These are phyloP conservation scores for Coprinopsis strossmayeri DNA, from an alignment of 768 basidiomycete species.

Conservation along the genomic window DNA sequence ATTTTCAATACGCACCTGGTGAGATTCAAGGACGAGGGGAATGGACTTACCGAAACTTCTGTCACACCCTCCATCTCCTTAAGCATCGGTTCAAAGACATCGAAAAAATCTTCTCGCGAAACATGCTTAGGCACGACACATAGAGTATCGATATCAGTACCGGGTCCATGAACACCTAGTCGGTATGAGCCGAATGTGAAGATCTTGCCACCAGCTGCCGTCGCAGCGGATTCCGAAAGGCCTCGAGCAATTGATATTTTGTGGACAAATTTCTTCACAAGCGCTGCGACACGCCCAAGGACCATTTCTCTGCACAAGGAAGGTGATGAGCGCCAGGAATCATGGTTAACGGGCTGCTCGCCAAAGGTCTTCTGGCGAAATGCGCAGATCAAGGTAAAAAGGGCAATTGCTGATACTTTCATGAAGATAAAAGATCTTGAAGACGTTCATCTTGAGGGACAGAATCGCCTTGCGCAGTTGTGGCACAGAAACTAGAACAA, in stretches of 20 bases:
- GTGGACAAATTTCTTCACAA: slow-evolving; percentile 92
- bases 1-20: slow-evolving; percentile 5
- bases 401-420: no score
- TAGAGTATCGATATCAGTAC: slow-evolving; percentile 96
- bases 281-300: slow-evolving; percentile 78
- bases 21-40: background rate
- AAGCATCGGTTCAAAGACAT: slow-evolving; percentile 85
- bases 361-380: no score
- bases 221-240: slow-evolving; percentile 82
- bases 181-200: slow-evolving; percentile 99
- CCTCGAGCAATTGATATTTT: slow-evolving; percentile 73
- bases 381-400: no score
- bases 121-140: slow-evolving; percentile 97
- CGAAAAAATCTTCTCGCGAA: slow-evolving; percentile 93
- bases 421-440: no score
- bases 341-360: no score
- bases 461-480: slow-evolving; percentile 4
- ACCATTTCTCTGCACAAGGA: slow-evolving; percentile 72
- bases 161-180: slow-evolving; percentile 93
- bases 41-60: slow-evolving; percentile 76
- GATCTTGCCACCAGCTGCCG: slow-evolving; percentile 93
- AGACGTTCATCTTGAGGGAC: background rate
- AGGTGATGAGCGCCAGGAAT: no score
- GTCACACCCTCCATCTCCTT: slow-evolving; percentile 74
- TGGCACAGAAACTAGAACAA: slow-evolving; percentile 2